These are phyloP conservation scores for Debaryomyces robertsiae DNA, from an alignment of 1,139 yeast species.

Conservation along the genomic window DNA sequence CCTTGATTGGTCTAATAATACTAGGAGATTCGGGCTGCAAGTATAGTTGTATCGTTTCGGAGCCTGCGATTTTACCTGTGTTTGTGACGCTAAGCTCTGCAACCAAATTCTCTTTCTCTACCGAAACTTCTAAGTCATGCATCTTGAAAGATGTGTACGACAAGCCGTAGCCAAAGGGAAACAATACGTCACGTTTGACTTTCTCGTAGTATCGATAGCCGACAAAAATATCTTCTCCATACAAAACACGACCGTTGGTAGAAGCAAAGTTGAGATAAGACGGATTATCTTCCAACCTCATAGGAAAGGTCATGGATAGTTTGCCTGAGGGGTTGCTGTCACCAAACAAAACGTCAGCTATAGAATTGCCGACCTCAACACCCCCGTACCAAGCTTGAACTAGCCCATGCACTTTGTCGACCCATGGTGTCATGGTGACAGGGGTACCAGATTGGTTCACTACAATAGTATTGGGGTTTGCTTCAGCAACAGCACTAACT, in stretches of 20 bases:
- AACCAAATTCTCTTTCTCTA: conserved; percentile 18
- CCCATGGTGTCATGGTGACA: conserved; percentile 58
- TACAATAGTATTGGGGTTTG: conserved; percentile 52
- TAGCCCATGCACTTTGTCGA: conserved; percentile 45
- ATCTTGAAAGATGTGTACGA: conserved; percentile 26
- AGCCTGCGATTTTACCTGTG: conserved; percentile 43
- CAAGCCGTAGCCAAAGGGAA: conserved; percentile 30
- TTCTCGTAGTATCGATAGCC: conserved; percentile 31
- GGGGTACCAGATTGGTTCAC: conserved; percentile 68
- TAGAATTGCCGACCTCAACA: conserved; percentile 30
- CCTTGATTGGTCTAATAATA: conserved; percentile 56
- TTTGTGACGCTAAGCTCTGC: conserved; percentile 45
- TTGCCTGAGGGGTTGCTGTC: conserved; percentile 31
- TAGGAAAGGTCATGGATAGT: conserved; percentile 29
- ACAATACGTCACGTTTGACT: conserved; percentile 20
- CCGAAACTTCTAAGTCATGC: conserved; percentile 16
- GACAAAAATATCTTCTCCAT: conserved; percentile 31
- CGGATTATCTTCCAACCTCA: conserved; percentile 25
- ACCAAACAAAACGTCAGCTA: conserved; percentile 34
- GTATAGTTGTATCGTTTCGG: conserved; percentile 52
- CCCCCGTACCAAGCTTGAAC: conserved; percentile 54
- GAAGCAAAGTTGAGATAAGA: conserved; percentile 26
- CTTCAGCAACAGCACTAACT: conserved; percentile 46
- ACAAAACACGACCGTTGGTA: conserved; percentile 26
- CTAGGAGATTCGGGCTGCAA: conserved; percentile 40